A percentile compares a stretch with the other conserved stretches of the same genome.
Conservation (phyloP, 805 yeast genomes). For the Saccharomyces kudriavzevii region DNA sequence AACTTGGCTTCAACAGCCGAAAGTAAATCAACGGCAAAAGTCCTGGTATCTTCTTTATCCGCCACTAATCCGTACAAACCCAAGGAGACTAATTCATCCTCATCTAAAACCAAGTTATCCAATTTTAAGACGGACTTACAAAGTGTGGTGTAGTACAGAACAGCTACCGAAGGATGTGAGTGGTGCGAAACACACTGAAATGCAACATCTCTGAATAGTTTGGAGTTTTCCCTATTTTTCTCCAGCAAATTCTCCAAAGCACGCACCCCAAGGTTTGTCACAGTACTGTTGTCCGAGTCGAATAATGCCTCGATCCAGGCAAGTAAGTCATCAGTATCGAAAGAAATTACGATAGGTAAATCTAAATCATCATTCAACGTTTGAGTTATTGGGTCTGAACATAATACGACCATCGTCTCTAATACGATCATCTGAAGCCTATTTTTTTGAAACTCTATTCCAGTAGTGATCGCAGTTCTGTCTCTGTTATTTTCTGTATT, state of each 20-base stretch:
- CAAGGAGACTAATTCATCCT: conserved; percentile 63
- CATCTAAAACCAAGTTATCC: conserved; percentile 41
- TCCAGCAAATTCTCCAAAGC: conserved; percentile 65
- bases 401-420: conserved; percentile 76
- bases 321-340: conserved; percentile 60
- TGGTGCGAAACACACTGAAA: conserved; percentile 62
- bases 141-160: conserved; percentile 63
- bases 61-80: conserved; percentile 76
- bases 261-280: conserved; percentile 54
- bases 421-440: conserved; percentile 63
- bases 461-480: conserved; percentile 55
- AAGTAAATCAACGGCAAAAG: conserved; percentile 64
- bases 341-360: conserved; percentile 45
- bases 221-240: conserved; percentile 48
- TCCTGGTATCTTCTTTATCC: conserved; percentile 57
- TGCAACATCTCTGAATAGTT: conserved; percentile 49
- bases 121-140: conserved; percentile 54
- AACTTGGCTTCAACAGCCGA: conserved; percentile 54
- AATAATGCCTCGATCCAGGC: conserved; percentile 77
- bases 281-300: conserved; percentile 45
- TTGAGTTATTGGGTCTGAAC: conserved; percentile 64
- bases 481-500: conserved; percentile 33
- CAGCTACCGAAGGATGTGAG: conserved; percentile 43
- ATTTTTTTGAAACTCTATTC: conserved; percentile 67
- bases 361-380: conserved; percentile 23